phyloP scores from a whole-genome alignment of 1,139 yeast genomes.

The Debaryomyces singareniensis region DNA sequence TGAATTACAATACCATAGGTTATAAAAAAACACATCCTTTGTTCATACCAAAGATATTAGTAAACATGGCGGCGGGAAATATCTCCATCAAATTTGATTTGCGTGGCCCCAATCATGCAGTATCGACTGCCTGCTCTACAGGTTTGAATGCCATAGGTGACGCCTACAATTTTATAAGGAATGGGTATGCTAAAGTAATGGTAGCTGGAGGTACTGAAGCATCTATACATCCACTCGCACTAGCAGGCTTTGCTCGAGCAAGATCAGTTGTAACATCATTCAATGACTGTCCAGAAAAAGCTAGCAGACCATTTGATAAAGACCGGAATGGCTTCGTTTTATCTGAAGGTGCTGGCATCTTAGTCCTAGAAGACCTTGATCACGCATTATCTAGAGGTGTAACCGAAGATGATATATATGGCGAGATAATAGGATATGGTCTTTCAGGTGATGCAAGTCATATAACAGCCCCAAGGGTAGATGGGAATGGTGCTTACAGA shows the following conservation, averaged over 20 bases:
- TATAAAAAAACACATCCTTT: conserved; percentile 76
- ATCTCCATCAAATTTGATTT: conserved; percentile 72
- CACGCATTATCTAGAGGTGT: conserved; percentile 64
- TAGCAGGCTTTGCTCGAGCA: conserved; percentile 91
- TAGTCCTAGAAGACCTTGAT: conserved; percentile 69
- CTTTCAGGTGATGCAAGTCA: conserved; percentile 88
- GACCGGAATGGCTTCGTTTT: conserved; percentile 82
- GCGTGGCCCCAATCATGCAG: conserved; percentile 83
- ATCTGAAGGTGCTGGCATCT: conserved; percentile 86
- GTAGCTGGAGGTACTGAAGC: conserved; percentile 93
- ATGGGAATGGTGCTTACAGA: conserved; percentile 78
- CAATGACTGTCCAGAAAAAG: conserved; percentile 54
- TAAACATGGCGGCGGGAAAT: conserved; percentile 95
- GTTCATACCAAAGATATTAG: conserved; percentile 74
- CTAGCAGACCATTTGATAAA: conserved; percentile 85
- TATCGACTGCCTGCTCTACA: conserved; percentile 94
- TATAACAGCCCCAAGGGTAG: conserved; percentile 82
- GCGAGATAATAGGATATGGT: conserved; percentile 84
- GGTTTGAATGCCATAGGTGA: conserved; percentile 95
- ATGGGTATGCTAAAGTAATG: conserved; percentile 81
- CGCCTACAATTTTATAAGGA: conserved; percentile 71
- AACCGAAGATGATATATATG: conserved; percentile 56
- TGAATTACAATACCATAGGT: conserved; percentile 45
- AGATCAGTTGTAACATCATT: conserved; percentile 65
- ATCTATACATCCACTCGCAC: conserved; percentile 75